Percentiles rank a stretch among this genome's conserved stretches.
phyloP scores from a whole-genome alignment of 306 rosid genomes.

The Phaseolus lunatus region DNA sequence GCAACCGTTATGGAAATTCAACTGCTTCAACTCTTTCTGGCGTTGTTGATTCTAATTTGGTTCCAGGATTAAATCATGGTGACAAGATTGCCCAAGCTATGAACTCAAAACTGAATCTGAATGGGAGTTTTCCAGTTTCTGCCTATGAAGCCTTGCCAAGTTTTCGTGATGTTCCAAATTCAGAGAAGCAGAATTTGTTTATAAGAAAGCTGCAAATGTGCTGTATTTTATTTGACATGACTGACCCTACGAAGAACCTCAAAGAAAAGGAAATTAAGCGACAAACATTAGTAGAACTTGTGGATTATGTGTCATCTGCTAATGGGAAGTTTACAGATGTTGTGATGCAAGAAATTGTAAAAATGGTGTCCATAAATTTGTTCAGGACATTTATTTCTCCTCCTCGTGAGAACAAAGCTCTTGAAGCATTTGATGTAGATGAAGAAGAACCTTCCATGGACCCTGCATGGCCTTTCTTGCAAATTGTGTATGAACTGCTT shows the following conservation, averaged over 20 bases:
- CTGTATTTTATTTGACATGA: conserved; percentile 76
- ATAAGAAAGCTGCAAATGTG: conserved; percentile 87
- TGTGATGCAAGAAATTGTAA: conserved; percentile 79
- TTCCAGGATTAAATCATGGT: conserved; percentile 62
- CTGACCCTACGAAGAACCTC: conserved; percentile 80
- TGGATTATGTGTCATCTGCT: conserved; percentile 84
- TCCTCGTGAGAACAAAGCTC: conserved; percentile 76
- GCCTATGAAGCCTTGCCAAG: conserved; percentile 83
- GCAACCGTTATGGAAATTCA: conserved; percentile 58
- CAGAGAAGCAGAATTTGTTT: conserved; percentile 87
- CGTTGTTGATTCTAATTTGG: conserved; percentile 54
- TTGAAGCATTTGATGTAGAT: conserved; percentile 86
- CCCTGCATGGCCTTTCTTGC: conserved; percentile 96
- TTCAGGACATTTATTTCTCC: conserved; percentile 82
- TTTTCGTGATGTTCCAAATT: conserved; percentile 83
- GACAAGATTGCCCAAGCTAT: conserved; percentile 62
- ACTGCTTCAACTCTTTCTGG: conserved; percentile 58
- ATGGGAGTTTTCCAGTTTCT: conserved; percentile 64
- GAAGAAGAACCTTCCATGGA: conserved; percentile 99
- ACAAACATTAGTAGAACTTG: conserved; percentile 88
- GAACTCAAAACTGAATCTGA: conserved; percentile 73
- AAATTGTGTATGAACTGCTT: conserved; percentile 84
- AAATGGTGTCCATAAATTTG: conserved; percentile 82
- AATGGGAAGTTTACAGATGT: conserved; percentile 82
- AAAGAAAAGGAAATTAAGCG: conserved; percentile 91